Evolutionary conservation across 169 alveolate genomes (phyloP), one percentile per base, ranked within the genome.

Genomic region (Eimeria falciformis): DNA sequence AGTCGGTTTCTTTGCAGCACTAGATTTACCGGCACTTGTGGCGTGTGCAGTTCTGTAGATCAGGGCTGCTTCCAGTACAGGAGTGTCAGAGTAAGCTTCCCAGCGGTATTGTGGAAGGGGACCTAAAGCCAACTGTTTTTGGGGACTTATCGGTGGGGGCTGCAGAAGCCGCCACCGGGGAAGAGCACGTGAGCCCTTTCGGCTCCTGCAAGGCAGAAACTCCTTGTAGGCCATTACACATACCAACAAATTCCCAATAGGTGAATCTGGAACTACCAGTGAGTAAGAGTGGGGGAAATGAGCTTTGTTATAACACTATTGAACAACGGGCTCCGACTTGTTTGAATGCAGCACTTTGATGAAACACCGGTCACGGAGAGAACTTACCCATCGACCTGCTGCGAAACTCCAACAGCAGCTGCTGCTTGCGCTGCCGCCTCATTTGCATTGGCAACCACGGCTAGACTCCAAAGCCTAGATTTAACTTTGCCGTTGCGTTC

Each of bases 371-470:
- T n/a, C n/a, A n/a, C n/a, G n/a, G n/a, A n/a, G n/a, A n/a, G n/a
- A n/a, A 45, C 40, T 21, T 1, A 75, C 65, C 23, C 56, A 9
- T 0, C 7, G 21, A 75, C 14, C 40, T 45, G 43, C 40, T 65
- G 18, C 62, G 66, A 75, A 2, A 65, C 84, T 47, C 23, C 84
- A 45, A 40, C 21, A 37, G 84, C 84, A 75, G 84, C 84, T 45
- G 84, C 56, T 40, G 84, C 56, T 75, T 75, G 18, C 7, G 56
- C 43, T 5, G 62, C 84, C 25, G 65, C 84, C 40, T 75, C 84
- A 5, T 45, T 33, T 43, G 43, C 45, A 11, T 23, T 37, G 21
- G 45, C 27, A 40, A 75, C 27, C 14, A 75, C 43, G 45, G 84
- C 56, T 18, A 43, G 84, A 75, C 84, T 65, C 84, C 84, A 75